phyloP scores from a whole-genome alignment of 2,329 filamentous ascomycete genomes.

The Phaeosphaeria sp. region DNA sequence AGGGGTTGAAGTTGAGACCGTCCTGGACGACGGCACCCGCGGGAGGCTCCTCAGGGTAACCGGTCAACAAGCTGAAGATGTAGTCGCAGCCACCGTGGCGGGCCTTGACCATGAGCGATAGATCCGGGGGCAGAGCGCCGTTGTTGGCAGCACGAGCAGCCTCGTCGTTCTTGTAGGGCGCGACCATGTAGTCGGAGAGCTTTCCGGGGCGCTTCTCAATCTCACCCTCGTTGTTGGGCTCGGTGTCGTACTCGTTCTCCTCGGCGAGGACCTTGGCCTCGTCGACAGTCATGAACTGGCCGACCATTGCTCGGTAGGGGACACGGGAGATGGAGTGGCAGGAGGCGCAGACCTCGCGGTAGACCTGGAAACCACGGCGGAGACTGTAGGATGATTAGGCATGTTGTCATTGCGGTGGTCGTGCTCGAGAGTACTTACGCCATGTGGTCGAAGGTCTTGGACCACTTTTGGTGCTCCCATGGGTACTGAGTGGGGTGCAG shows the following conservation, averaged over 20 bases:
- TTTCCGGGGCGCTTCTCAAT: constrained; percentile 99
- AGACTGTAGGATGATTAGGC: constrained; percentile 64
- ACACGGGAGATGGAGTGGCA: constrained; percentile 97
- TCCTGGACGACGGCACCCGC: constrained; percentile 83
- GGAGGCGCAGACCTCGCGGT: constrained; percentile 95
- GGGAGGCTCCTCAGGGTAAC: constrained; percentile 95
- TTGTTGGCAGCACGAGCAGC: constrained; percentile 97
- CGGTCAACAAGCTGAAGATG: constrained; percentile 95
- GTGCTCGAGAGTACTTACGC: constrained; percentile 68
- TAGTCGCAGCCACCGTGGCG: constrained; percentile 98
- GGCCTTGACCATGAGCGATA: constrained; percentile 96
- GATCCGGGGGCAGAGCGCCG: constrained; percentile 95
- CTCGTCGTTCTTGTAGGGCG: constrained; percentile 99
- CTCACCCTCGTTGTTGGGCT: constrained; percentile 97
- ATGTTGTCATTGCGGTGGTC: not conserved
- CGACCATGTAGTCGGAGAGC: constrained; percentile 94
- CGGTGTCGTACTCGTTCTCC: constrained; percentile 97
- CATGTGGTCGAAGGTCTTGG: constrained; percentile 96
- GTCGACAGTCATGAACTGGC: constrained; percentile 90
- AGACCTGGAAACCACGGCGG: constrained; percentile 98
- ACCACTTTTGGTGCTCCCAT: constrained; percentile 91
- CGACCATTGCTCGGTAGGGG: constrained; percentile 91
- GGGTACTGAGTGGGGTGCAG: constrained; percentile 91
- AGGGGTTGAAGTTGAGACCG: constrained; percentile 99
- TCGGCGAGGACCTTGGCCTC: constrained; percentile 97